Base-by-base conservation (phyloP, 2,329 filamentous ascomycete genomes). In the Pseudogymnoascus sp. region DNA sequence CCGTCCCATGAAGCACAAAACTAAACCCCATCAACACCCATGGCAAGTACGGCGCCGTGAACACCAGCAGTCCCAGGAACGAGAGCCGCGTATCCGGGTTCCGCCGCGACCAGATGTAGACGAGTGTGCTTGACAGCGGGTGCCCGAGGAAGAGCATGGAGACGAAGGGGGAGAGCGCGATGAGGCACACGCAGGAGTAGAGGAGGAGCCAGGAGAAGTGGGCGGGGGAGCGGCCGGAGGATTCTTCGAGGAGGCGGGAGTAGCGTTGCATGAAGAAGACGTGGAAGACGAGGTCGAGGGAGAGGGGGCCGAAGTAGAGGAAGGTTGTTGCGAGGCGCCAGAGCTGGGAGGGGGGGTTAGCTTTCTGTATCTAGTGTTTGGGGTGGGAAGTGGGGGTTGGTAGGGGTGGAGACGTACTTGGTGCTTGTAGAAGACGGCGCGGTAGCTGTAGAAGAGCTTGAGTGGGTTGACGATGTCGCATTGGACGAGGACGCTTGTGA, bases 241-340 rank as follows among this genome's bases (percentile, higher is more conserved):
- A 92, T 76, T 97, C 93, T 77, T 99, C 95, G 57, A 99, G 85
- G 47, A 97, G 88, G 61, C 95, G 89, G 5, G 93, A 93, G 76
- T 99, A 99, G 64, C 95, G 89, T 75, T 97, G 93, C 64, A 97
- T 87, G 78, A 99, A 99, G 83, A 97, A 99, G 75, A 97, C 90
- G 76, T 97, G 93, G 80, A 97, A 97, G 69, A 97, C 83, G 42
- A 99, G 86, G 75, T 97, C 95, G 73, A 99, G 85, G 31, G 89
- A 95, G 68, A 97, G 86, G 1, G 93, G 93, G 2, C 95, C 95
- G 73, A 97, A 97, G 80, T 97, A 99, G 72, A 97, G 85, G 78
- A 99, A 99, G 1, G 93, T 96, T 2, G 93, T 96, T 42, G 96
- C 73, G n/a, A 99, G 81, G 42, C 95, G 89, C 95, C 95, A 99